A percentile compares a stretch with the other conserved stretches of the same genome.
These are phyloP conservation scores for Cryphonectria japonica DNA, from an alignment of 2,329 filamentous ascomycete species.

Conservation along the genomic window DNA sequence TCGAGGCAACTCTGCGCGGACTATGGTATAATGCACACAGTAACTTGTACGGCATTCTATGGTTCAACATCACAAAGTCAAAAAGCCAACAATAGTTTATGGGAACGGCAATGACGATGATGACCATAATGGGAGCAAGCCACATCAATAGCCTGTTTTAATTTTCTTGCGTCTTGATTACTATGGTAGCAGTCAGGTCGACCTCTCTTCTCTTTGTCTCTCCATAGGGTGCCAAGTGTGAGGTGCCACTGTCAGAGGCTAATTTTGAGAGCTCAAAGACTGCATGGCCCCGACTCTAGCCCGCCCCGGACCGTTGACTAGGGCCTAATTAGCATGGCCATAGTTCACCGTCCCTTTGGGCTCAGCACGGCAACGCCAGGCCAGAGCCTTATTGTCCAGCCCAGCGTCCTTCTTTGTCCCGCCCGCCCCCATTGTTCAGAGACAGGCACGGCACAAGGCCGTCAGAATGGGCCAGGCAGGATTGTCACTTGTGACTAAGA, in stretches of 20 bases:
- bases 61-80: not conserved
- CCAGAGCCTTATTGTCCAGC: not conserved
- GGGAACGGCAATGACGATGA: not conserved
- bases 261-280: not conserved
- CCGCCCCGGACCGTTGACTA: constrained; percentile 1
- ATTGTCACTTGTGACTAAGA: not conserved
- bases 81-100: too few species aligned
- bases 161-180: not conserved
- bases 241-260: not conserved
- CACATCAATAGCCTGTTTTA: not conserved
- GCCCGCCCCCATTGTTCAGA: constrained; percentile 11
- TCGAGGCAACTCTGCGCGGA: not conserved
- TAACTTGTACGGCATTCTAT: not conserved
- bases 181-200: not conserved
- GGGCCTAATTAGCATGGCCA: not conserved
- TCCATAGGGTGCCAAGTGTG: not conserved
- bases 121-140: not conserved
- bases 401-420: not conserved
- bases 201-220: not conserved
- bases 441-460: constrained; percentile 9
- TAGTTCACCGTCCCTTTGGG: not conserved
- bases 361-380: not conserved
- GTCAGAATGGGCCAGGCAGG: constrained; percentile 9
- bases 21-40: not conserved
- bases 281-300: not conserved